Percentiles rank a stretch among this genome's conserved stretches.
Conservation (phyloP, 257 asterid species). For the Solanum habrochaites region DNA sequence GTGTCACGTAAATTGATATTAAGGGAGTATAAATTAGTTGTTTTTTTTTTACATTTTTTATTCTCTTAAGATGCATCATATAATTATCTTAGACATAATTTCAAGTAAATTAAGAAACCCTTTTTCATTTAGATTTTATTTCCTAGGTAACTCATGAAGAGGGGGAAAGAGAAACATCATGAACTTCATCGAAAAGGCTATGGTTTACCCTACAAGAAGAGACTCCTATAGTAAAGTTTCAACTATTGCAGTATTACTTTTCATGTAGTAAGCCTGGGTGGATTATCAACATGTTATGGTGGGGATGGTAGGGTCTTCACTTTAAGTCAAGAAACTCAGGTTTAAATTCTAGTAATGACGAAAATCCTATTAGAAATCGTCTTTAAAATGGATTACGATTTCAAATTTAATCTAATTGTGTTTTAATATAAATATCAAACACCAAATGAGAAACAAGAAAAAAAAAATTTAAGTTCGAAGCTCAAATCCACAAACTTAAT, state of each 20-base stretch:
- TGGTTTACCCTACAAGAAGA: neutral
- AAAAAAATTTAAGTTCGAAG: neutral
- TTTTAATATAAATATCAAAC: too few relatives aligned
- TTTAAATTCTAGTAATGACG: too few relatives aligned
- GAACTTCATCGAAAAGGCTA: neutral
- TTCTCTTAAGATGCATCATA: neutral
- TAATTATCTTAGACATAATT: too few relatives aligned
- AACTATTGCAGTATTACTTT: neutral
- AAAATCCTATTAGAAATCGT: too few relatives aligned
- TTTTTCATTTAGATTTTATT: too few relatives aligned
- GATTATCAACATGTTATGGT: neutral
- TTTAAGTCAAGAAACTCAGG: neutral
- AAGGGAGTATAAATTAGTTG: neutral
- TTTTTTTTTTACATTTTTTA: neutral
- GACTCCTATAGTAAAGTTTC: neutral
- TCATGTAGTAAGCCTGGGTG: neutral
- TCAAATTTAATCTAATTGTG: too few relatives aligned
- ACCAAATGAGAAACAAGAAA: neutral
- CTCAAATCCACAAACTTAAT: neutral
- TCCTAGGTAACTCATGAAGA: neutral
- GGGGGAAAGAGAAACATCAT: neutral
- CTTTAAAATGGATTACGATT: too few relatives aligned
- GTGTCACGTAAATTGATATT: too few relatives aligned
- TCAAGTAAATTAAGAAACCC: neutral
- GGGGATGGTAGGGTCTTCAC: neutral